These are phyloP conservation scores for Cyberlindnera subsufficiens DNA, from an alignment of 805 yeast genomes.

Conservation along the genomic window DNA sequence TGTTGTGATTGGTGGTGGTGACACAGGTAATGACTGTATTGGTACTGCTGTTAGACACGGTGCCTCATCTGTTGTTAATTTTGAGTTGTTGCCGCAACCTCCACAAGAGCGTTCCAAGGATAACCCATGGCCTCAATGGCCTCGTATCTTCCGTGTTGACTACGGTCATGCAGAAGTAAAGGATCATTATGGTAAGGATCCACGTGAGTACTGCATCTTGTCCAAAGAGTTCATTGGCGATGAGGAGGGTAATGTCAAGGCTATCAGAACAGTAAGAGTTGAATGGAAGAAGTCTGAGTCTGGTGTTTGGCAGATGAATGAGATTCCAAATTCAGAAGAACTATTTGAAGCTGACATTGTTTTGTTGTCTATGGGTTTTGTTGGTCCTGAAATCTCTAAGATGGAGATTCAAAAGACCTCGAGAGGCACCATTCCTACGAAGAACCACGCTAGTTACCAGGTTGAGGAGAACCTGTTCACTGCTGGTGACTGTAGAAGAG, in stretches of 20 bases:
- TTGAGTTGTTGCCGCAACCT: constrained; percentile 92
- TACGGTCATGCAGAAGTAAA: constrained; percentile 96
- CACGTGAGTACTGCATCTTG: constrained; percentile 92
- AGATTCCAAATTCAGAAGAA: constrained; percentile 92
- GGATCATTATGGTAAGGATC: constrained; percentile 93
- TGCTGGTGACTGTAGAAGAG: constrained; percentile 99
- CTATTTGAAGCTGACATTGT: constrained; percentile 93
- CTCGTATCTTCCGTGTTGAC: constrained; percentile 94
- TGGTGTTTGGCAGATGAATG: constrained; percentile 99
- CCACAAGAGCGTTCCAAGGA: constrained; percentile 81
- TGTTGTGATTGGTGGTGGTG: constrained; percentile 99
- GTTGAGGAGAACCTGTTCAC: constrained; percentile 76
- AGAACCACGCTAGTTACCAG: constrained; percentile 54
- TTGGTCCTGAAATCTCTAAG: constrained; percentile 89
- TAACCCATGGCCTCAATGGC: constrained; percentile 99
- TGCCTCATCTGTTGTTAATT: constrained; percentile 88
- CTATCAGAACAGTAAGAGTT: constrained; percentile 92
- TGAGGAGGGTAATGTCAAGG: constrained; percentile 90
- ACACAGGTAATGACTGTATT: constrained; percentile 97
- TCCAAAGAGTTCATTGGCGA: constrained; percentile 95
- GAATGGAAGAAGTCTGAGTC: constrained; percentile 95
- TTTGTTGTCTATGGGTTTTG: constrained; percentile 92
- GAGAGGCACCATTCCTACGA: constrained; percentile 74
- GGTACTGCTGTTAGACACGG: constrained; percentile 98
- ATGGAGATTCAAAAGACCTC: constrained; percentile 60